Evolutionary conservation across 352 stramenopile species (phyloP).

Genomic region (Phytophthora hibernalis): DNA sequence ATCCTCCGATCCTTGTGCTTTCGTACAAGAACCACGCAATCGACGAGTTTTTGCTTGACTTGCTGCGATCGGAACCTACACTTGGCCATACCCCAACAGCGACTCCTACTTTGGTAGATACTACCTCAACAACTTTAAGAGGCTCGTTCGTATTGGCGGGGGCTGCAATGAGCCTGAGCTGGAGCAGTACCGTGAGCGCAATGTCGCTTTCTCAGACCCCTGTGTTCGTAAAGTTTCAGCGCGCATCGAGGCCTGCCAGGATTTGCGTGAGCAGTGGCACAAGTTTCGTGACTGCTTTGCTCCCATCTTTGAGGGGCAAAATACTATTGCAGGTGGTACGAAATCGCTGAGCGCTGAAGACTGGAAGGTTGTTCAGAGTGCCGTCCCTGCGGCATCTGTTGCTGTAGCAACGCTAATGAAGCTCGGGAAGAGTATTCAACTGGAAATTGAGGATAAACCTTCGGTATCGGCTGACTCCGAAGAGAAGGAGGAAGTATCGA

Average conservation of each 20-base stretch:
- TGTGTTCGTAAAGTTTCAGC: conserved; percentile 29
- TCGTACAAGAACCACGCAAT: conserved; percentile 92
- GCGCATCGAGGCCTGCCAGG: conserved; percentile 44
- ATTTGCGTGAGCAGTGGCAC: conserved; percentile 42
- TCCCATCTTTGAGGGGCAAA: conserved; percentile 38
- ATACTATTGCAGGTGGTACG: conserved; percentile 8
- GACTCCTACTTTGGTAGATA: conserved; percentile 28
- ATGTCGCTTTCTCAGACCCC: conserved; percentile 39
- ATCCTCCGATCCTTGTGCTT: conserved; percentile 82
- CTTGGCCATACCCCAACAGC: conserved; percentile 30
- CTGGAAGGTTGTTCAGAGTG: conserved; percentile 31
- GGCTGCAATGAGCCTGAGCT: conserved; percentile 70
- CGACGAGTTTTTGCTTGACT: conserved; percentile 85
- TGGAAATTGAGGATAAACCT: not conserved
- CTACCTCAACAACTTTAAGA: conserved; percentile 44
- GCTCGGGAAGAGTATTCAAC: not conserved
- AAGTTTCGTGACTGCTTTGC: conserved; percentile 44
- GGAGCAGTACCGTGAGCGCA: conserved; percentile 48
- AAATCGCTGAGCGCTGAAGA: conserved; percentile 18
- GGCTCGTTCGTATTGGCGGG: conserved; percentile 69
- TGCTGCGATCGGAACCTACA: conserved; percentile 62
- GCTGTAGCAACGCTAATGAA: conserved; percentile 26
- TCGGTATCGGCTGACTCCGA: not conserved
- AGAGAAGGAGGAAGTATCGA: conserved; percentile 12
- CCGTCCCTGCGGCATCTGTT: conserved; percentile 33